Conservation (phyloP, 345 rosid genomes). For the Arabis alpina region DNA sequence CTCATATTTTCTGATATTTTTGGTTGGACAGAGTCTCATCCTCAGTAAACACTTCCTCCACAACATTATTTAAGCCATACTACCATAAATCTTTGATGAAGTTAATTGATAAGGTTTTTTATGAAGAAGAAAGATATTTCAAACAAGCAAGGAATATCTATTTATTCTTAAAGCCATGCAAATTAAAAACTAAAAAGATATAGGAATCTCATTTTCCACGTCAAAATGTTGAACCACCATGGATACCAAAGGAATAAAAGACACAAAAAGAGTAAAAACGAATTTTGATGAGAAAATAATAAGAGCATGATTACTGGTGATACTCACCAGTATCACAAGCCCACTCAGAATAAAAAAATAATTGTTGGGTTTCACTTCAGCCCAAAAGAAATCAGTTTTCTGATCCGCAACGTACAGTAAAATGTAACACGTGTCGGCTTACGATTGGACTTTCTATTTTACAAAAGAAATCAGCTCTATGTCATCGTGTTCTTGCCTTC, state of each 20-base stretch:
- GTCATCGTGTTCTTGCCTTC: too few relatives aligned
- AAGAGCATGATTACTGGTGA: too few relatives aligned
- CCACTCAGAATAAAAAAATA: too few relatives aligned
- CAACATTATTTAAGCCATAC: constrained; percentile 7
- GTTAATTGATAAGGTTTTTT: neutral
- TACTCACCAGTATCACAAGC: too few relatives aligned
- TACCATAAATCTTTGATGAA: constrained; percentile 3
- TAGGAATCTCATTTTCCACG: constrained; percentile 43
- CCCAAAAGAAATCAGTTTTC: too few relatives aligned
- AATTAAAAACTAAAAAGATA: constrained; percentile 35
- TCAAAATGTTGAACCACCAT: constrained; percentile 46
- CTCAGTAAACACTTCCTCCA: neutral
- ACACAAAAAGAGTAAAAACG: constrained; percentile 39
- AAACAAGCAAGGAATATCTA: constrained; percentile 41
- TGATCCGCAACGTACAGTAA: too few relatives aligned
- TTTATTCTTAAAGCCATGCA: constrained; percentile 33
- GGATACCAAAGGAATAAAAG: constrained; percentile 33
- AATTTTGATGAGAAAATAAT: constrained; percentile 20
- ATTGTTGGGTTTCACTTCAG: too few relatives aligned
- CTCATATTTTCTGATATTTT: constrained; percentile 5
- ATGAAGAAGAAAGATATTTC: constrained; percentile 24
- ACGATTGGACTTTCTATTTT: too few relatives aligned
- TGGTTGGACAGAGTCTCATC: neutral
- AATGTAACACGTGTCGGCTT: too few relatives aligned
- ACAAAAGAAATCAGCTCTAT: too few relatives aligned